Conservation (phyloP, 2,329 filamentous ascomycete species). For the Corynespora cassiicola region DNA sequence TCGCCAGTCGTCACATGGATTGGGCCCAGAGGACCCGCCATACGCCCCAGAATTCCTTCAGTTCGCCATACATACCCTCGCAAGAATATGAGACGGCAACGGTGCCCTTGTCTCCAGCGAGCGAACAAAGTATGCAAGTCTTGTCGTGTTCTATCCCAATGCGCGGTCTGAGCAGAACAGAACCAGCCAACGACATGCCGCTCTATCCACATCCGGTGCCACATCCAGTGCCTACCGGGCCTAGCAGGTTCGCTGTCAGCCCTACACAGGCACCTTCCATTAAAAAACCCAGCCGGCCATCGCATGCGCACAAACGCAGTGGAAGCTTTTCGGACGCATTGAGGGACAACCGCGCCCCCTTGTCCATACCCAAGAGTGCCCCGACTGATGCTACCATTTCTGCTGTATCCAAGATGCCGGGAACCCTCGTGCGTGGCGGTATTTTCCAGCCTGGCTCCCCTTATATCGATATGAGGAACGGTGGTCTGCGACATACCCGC, state of each 20-base stretch:
- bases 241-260: slow-evolving; percentile 34
- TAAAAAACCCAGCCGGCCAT: slow-evolving; percentile 33
- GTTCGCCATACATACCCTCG: slow-evolving; percentile 39
- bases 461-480: slow-evolving; percentile 67
- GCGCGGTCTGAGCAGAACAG: slow-evolving; percentile 42
- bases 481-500: slow-evolving; percentile 33
- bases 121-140: slow-evolving; percentile 62
- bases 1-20: slow-evolving; percentile 46
- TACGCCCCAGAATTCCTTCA: slow-evolving; percentile 45
- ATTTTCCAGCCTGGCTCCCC: slow-evolving; percentile 82
- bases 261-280: slow-evolving; percentile 33
- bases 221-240: slow-evolving; percentile 28
- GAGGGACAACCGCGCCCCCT: slow-evolving; percentile 67
- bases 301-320: slow-evolving; percentile 75
- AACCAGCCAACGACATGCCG: slow-evolving; percentile 46
- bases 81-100: slow-evolving; percentile 36
- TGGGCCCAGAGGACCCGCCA: slow-evolving; percentile 44
- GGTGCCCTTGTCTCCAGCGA: slow-evolving; percentile 52
- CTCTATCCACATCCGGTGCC: slow-evolving; percentile 47
- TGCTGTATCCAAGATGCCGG: slow-evolving; percentile 72
- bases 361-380: slow-evolving; percentile 55
- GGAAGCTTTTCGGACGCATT: slow-evolving; percentile 87
- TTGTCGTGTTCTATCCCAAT: slow-evolving; percentile 67
- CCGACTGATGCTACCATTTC: slow-evolving; percentile 53
- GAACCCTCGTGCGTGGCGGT: slow-evolving; percentile 86